A percentile compares a stretch with the other conserved stretches of the same genome.
These are phyloP conservation scores for Hymenoscyphus linearis DNA, from an alignment of 2,329 filamentous ascomycete genomes.

Conservation along the genomic window DNA sequence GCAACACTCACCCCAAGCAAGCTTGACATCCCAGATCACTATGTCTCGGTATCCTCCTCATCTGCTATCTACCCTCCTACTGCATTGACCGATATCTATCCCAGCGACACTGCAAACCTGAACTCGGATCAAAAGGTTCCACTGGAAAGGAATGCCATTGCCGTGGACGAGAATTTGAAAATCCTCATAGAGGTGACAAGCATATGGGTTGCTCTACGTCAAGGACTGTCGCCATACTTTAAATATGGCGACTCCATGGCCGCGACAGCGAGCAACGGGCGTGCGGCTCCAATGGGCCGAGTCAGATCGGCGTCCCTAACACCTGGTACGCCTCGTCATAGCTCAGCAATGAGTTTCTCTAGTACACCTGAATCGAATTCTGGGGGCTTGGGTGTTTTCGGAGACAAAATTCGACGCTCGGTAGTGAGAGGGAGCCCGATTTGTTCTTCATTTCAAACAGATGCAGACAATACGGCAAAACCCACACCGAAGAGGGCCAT, in stretches of 20 bases:
- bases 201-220: constrained; percentile 46
- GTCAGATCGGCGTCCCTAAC: constrained; percentile 26
- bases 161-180: constrained; percentile 41
- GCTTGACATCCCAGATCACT: constrained; percentile 66
- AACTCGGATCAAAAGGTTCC: constrained; percentile 20
- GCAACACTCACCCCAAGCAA: constrained; percentile 58
- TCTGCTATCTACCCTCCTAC: constrained; percentile 40
- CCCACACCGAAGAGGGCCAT: constrained; percentile 37
- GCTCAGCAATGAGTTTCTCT: constrained; percentile 11
- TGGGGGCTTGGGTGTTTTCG: constrained; percentile 13
- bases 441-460: constrained; percentile 14
- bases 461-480: constrained; percentile 28
- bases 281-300: constrained; percentile 12
- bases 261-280: constrained; percentile 1
- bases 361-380: constrained; percentile 24
- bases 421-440: constrained; percentile 11
- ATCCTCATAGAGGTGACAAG: constrained; percentile 47
- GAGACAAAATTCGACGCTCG: constrained; percentile 21
- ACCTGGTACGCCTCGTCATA: constrained; percentile 19
- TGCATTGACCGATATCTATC: constrained; percentile 14
- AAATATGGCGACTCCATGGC: constrained; percentile 31
- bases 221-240: constrained; percentile 39
- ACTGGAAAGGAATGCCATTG: constrained; percentile 32
- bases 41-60: constrained; percentile 51
- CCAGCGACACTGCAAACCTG: constrained; percentile 10